phyloP scores from a whole-genome alignment of 2,329 filamentous ascomycete genomes.

The Nothophoma quercina region DNA sequence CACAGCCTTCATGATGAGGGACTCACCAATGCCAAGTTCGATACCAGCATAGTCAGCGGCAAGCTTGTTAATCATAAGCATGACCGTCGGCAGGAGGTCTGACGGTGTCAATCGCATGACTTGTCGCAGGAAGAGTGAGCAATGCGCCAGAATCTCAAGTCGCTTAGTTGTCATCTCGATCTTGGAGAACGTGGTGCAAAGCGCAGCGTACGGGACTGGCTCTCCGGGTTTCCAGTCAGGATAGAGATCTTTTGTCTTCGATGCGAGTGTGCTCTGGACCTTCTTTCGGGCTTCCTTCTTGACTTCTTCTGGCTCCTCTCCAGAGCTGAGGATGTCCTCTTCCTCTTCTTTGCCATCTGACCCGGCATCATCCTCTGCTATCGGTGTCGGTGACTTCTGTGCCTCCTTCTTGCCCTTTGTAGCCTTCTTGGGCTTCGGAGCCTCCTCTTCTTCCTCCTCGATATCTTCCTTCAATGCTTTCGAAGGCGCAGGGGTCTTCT shows the following conservation, averaged over 20 bases:
- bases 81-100: slow-evolving; percentile 85
- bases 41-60: slow-evolving; percentile 96
- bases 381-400: slow-evolving; percentile 34
- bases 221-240: slow-evolving; percentile 92
- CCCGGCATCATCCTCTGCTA: slow-evolving; percentile 27
- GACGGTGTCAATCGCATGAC: slow-evolving; percentile 89
- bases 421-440: slow-evolving; percentile 21
- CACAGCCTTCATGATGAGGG: slow-evolving; percentile 97
- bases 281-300: slow-evolving; percentile 80
- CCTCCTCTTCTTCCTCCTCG: slow-evolving; percentile 34
- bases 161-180: slow-evolving; percentile 95
- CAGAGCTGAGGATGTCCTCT: slow-evolving; percentile 60
- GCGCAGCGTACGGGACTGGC: slow-evolving; percentile 90
- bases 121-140: slow-evolving; percentile 88
- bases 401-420: slow-evolving; percentile 28
- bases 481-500: slow-evolving; percentile 17
- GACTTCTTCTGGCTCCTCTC: slow-evolving; percentile 72
- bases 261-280: slow-evolving; percentile 77
- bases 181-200: slow-evolving; percentile 93
- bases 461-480: slow-evolving; percentile 19
- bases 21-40: slow-evolving; percentile 97
- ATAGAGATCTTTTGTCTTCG: slow-evolving; percentile 78
- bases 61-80: slow-evolving; percentile 98
- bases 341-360: slow-evolving; percentile 42
- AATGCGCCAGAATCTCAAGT: slow-evolving; percentile 85